These are phyloP conservation scores for Scutellaria galericulata DNA, from an alignment of 257 asterid genomes.

Conservation along the genomic window DNA sequence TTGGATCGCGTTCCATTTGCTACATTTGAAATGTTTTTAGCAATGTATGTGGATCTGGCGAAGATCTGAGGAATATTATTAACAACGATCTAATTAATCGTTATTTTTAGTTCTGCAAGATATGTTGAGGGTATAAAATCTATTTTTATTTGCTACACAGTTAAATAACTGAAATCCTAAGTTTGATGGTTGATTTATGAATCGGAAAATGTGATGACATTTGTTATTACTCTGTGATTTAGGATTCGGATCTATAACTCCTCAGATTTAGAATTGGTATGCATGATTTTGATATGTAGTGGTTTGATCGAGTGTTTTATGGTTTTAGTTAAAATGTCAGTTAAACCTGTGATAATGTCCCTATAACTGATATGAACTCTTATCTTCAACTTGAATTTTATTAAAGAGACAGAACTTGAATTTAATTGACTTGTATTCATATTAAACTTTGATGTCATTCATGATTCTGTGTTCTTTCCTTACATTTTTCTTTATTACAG, in stretches of 20 bases:
- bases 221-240: neutral
- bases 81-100: neutral
- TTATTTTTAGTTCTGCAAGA: neutral
- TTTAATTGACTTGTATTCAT: neutral
- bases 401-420: neutral
- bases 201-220: neutral
- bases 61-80: slow-evolving; percentile 12
- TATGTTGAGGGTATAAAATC: neutral
- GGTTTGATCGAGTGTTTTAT: slow-evolving; percentile 3
- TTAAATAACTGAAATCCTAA: neutral
- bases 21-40: neutral
- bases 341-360: neutral
- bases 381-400: neutral
- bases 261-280: neutral
- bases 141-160: neutral
- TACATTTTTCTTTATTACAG: slow-evolving; percentile 35
- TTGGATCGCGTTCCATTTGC: slow-evolving; percentile 1
- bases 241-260: neutral
- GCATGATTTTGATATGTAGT: neutral
- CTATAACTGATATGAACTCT: slow-evolving; percentile 7
- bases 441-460: slow-evolving; percentile 1
- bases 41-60: slow-evolving; percentile 35
- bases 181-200: slow-evolving; percentile 6
- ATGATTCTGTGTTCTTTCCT: slow-evolving; percentile 11
- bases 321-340: slow-evolving; percentile 3